Conservation (phyloP, 2,329 filamentous ascomycete genomes). For the Fusarium sp. region DNA sequence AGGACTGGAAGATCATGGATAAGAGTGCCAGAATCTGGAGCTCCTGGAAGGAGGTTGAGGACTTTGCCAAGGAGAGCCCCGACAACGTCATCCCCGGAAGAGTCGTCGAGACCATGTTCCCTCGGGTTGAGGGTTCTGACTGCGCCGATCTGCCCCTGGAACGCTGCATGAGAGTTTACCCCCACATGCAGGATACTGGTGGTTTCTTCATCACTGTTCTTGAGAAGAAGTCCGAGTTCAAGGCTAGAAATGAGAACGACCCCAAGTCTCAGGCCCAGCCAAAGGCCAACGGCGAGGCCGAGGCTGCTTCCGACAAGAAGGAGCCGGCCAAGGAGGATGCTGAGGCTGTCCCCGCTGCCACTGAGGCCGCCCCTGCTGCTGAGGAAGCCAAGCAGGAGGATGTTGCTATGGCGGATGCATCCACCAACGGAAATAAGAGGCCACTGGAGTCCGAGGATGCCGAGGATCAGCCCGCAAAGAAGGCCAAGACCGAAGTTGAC, state of each 20-base stretch:
- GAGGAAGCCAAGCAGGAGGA: constrained; percentile 43
- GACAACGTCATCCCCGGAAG: constrained; percentile 66
- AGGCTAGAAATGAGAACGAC: constrained; percentile 73
- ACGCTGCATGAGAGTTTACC: constrained; percentile 91
- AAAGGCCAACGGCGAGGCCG: constrained; percentile 26
- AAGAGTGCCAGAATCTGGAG: constrained; percentile 80
- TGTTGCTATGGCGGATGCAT: constrained; percentile 44
- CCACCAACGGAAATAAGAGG: constrained; percentile 48
- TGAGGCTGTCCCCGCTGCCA: constrained; percentile 46
- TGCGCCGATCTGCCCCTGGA: constrained; percentile 78
- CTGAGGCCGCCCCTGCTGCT: background rate
- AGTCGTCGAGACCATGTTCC: constrained; percentile 84
- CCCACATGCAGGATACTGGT: constrained; percentile 94
- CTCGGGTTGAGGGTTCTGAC: constrained; percentile 61
- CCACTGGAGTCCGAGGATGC: constrained; percentile 48
- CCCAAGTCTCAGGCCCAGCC: constrained; percentile 47
- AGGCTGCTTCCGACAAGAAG: constrained; percentile 30
- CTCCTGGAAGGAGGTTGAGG: constrained; percentile 81
- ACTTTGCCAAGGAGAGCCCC: constrained; percentile 67
- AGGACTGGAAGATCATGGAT: constrained; percentile 89
- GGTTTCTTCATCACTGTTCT: constrained; percentile 97
- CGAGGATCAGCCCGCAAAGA: constrained; percentile 56
- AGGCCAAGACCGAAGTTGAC: constrained; percentile 53
- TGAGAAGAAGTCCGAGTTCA: constrained; percentile 89
- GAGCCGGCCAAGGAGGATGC: constrained; percentile 46